Conservation (phyloP, 495 filamentous ascomycete genomes). For the Xylaria curta region DNA sequence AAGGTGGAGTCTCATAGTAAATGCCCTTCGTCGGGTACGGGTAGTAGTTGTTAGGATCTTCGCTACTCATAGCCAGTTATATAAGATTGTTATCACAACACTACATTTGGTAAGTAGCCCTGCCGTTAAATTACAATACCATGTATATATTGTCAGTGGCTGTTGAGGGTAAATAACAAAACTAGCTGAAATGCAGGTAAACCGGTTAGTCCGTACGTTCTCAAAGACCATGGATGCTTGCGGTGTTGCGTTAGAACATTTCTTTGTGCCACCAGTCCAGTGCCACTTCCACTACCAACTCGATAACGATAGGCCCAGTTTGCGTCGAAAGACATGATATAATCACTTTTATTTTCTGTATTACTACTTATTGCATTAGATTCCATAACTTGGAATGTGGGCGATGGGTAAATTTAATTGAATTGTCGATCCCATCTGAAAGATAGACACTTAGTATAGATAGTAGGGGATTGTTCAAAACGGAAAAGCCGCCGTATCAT, state of each 20-base stretch:
- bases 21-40: slow-evolving; percentile 10
- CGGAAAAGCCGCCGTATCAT: background rate
- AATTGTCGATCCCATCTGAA: too few relatives aligned
- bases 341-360: too few relatives aligned
- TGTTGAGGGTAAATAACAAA: too few relatives aligned
- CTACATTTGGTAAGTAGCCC: background rate
- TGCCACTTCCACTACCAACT: background rate
- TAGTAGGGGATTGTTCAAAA: background rate
- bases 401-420: too few relatives aligned
- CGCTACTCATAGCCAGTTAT: background rate
- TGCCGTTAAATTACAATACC: background rate
- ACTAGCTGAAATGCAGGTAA: background rate
- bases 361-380: too few relatives aligned
- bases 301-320: background rate
- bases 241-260: background rate
- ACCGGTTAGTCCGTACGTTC: too few relatives aligned
- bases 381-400: too few relatives aligned
- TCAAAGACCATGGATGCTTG: slow-evolving; percentile 13
- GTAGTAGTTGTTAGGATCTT: background rate
- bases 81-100: background rate
- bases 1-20: background rate
- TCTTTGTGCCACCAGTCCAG: background rate
- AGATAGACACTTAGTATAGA: too few relatives aligned
- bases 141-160: background rate
- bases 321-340: background rate